Base-by-base conservation (phyloP, 495 filamentous ascomycete genomes). In the Jackrogersella minutella region DNA sequence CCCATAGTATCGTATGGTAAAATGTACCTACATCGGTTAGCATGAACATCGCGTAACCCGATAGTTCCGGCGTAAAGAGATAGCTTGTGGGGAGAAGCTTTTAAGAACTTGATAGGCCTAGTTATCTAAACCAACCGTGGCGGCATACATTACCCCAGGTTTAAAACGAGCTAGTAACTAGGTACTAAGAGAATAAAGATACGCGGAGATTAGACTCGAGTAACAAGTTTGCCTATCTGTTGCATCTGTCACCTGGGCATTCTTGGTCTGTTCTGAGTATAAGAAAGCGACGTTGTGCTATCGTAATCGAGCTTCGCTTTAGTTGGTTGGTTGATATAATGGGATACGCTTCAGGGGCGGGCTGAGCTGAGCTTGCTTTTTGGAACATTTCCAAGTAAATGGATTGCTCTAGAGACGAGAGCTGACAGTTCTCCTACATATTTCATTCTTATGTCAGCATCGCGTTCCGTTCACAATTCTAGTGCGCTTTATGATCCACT, bases 391-490 rank as follows among this genome's bases (percentile, higher is more conserved):
- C 54, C 21, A 28, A 2, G 40, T 28, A n/a, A 0, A 11, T 44
- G 36, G n/a, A 14, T 28, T 59, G 6, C 16, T 3, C 7, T 3
- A 30, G 26, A 30, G 7, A 30, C 26, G 26, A 11, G 13, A 37
- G 34, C n/a, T 37, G 34, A 37, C 9, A 37, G 3, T 13, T 11
- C 3, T 37, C 4, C 34, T 37, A 37, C 34, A 36, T 36, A 49
- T 31, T 14, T 5, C 10, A 13, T 52, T 69, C 66, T 69, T 65
- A 69, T 69, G 66, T 69, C 66, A 69, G 66, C 61, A 31, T 41
- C 30, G 30, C 21, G 53, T 68, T 61, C 68, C 71, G 68, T 71
- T 66, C 16, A 55, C 49, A 68, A 66, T 64, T 73, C 68, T 73
- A 73, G 71, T 70, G 68, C 28, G 62, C 61, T 62, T 61, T 31